Percentiles rank a stretch among this genome's conserved stretches.
Conservation (phyloP, 1,284 basidiomycete genomes). For the Heterobasidion irregulare region DNA sequence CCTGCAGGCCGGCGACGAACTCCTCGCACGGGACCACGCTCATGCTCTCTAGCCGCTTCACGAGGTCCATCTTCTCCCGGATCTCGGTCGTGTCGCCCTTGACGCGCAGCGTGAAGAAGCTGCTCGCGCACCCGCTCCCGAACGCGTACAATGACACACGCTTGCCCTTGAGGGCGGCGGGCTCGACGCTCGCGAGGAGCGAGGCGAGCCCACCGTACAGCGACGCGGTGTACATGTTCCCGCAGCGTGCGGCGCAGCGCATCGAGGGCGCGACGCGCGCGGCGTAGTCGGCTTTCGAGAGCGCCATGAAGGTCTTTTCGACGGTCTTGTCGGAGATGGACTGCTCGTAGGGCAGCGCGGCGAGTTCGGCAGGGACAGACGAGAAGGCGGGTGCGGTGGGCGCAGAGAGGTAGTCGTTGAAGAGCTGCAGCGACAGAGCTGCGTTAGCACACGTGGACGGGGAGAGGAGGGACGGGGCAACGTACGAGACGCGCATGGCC, state of each 20-base stretch:
- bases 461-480: not conserved
- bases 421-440: conserved; percentile 30
- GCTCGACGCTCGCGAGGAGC: conserved; percentile 63
- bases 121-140: conserved; percentile 87
- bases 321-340: conserved; percentile 89
- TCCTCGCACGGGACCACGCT: conserved; percentile 88
- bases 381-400: conserved; percentile 72
- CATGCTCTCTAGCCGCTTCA: conserved; percentile 76
- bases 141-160: conserved; percentile 91
- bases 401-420: conserved; percentile 86
- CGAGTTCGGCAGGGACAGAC: conserved; percentile 64
- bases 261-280: conserved; percentile 70
- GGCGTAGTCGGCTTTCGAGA: conserved; percentile 68
- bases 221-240: conserved; percentile 99
- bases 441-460: not conserved
- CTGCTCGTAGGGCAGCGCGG: conserved; percentile 58
- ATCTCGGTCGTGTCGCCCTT: conserved; percentile 83
- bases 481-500: conserved; percentile 13
- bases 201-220: conserved; percentile 91
- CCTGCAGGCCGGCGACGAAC: conserved; percentile 72
- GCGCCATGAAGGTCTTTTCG: conserved; percentile 86
- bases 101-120: conserved; percentile 83
- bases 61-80: conserved; percentile 70
- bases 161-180: conserved; percentile 66
- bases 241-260: conserved; percentile 80